Evolutionary conservation across 148 eudicot genomes (phyloP).

Genomic region (Rhododendron kiyosumense): DNA sequence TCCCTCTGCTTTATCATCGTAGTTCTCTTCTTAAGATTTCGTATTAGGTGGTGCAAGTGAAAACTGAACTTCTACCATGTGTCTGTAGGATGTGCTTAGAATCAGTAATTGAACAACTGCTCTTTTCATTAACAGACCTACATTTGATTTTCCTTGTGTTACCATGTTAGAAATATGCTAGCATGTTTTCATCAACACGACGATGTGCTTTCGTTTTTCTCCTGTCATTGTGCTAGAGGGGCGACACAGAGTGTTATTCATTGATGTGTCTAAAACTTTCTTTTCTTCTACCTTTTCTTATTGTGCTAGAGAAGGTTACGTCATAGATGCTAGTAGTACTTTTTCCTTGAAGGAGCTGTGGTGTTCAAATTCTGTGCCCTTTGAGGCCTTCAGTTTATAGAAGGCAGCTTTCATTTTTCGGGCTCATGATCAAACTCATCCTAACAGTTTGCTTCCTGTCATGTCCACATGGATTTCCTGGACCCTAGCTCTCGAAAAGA

Average conservation of each 20-base stretch:
- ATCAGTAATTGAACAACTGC: background rate
- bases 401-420: background rate
- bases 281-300: too few species aligned
- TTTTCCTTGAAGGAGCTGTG: background rate
- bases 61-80: background rate
- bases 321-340: background rate
- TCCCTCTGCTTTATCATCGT: conserved; percentile 17
- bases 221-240: background rate
- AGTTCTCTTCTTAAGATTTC: background rate
- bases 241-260: background rate
- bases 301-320: background rate
- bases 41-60: too few species aligned
- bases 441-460: background rate
- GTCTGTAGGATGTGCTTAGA: background rate
- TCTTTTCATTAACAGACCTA: background rate
- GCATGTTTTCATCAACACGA: background rate
- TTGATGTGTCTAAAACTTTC: background rate
- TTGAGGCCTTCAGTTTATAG: background rate
- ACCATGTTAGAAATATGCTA: background rate
- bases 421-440: background rate
- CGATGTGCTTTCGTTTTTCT: background rate
- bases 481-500: background rate
- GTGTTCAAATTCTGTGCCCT: background rate
- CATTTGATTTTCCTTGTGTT: background rate
- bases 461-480: background rate